Percentiles rank a stretch among this genome's conserved stretches.
Conservation (phyloP, 129 eudicot genomes). For the Lactuca sativa region DNA sequence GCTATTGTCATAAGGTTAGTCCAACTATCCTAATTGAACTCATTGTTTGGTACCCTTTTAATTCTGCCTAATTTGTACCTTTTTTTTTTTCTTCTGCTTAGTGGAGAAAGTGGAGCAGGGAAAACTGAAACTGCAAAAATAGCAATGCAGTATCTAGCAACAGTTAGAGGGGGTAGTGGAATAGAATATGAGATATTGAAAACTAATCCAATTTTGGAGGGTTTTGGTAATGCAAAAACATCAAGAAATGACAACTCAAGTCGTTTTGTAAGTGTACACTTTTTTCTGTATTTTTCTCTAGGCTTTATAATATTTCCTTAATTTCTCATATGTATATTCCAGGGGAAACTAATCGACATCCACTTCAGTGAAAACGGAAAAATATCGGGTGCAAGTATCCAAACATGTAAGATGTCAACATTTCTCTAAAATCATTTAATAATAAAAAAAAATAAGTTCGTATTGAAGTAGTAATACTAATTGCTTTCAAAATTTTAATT, state of each 20-base stretch:
- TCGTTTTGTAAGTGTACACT: constrained; percentile 69
- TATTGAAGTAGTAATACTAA: constrained; percentile 26
- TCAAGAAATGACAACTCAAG: constrained; percentile 84
- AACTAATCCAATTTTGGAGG: constrained; percentile 84
- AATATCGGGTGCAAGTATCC: constrained; percentile 91
- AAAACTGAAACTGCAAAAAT: constrained; percentile 95
- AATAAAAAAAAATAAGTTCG: neutral
- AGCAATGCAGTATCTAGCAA: constrained; percentile 95
- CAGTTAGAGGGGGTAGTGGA: constrained; percentile 93
- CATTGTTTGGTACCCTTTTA: neutral
- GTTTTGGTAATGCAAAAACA: constrained; percentile 93
- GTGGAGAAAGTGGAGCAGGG: constrained; percentile 98
- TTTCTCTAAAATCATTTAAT: constrained; percentile 10
- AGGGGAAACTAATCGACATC: constrained; percentile 93
- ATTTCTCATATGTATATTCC: constrained; percentile 18
- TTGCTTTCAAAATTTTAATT: constrained; percentile 16
- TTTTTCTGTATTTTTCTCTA: neutral
- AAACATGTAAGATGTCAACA: constrained; percentile 73
- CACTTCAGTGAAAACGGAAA: constrained; percentile 86
- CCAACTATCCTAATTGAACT: neutral
- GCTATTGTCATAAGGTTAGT: constrained; percentile 89
- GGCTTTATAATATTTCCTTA: neutral
- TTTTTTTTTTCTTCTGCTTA: constrained; percentile 31
- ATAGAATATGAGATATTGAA: constrained; percentile 80
- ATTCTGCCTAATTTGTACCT: constrained; percentile 17